These are phyloP conservation scores for Yarrowia sp. DNA, from an alignment of 805 yeast genomes.

Conservation along the genomic window DNA sequence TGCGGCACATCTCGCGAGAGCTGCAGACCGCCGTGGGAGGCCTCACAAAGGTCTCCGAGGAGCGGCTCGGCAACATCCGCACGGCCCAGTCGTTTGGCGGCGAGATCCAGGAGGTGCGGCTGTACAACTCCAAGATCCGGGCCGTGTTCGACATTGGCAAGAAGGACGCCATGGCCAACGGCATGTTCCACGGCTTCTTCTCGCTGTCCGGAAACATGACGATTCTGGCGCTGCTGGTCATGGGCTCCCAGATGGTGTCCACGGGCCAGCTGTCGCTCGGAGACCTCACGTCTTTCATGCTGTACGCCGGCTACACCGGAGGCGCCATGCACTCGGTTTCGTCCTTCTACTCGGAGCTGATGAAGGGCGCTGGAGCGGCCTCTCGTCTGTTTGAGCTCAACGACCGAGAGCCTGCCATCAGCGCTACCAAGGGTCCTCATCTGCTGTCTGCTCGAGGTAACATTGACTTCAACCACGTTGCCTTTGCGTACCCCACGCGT, in stretches of 20 bases:
- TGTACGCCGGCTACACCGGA: conserved; percentile 94
- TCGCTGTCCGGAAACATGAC: conserved; percentile 83
- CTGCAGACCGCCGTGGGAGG: conserved; percentile 84
- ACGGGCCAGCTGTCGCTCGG: conserved; percentile 78
- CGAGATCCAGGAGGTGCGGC: conserved; percentile 71
- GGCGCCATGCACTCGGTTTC: conserved; percentile 89
- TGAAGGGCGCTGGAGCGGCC: conserved; percentile 98
- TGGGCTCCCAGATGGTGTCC: conserved; percentile 81
- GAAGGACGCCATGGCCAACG: conserved; percentile 76
- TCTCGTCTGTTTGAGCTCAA: conserved; percentile 84
- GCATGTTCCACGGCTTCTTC: conserved; percentile 72
- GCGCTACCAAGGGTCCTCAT: conserved; percentile 57
- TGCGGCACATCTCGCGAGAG: conserved; percentile 67
- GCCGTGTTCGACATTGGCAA: conserved; percentile 64
- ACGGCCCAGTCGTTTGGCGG: conserved; percentile 92
- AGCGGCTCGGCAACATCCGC: conserved; percentile 76
- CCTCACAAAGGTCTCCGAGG: conserved; percentile 87
- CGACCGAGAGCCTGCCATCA: conserved; percentile 71
- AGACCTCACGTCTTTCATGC: conserved; percentile 85
- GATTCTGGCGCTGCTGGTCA: conserved; percentile 67
- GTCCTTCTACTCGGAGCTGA: conserved; percentile 85
- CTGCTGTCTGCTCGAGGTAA: conserved; percentile 37
- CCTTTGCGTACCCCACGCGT: conserved; percentile 82
- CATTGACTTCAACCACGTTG: conserved; percentile 60
- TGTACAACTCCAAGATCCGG: conserved; percentile 70